Conservation (phyloP, 208 protist genomes). For the Porcisia hertigi region DNA sequence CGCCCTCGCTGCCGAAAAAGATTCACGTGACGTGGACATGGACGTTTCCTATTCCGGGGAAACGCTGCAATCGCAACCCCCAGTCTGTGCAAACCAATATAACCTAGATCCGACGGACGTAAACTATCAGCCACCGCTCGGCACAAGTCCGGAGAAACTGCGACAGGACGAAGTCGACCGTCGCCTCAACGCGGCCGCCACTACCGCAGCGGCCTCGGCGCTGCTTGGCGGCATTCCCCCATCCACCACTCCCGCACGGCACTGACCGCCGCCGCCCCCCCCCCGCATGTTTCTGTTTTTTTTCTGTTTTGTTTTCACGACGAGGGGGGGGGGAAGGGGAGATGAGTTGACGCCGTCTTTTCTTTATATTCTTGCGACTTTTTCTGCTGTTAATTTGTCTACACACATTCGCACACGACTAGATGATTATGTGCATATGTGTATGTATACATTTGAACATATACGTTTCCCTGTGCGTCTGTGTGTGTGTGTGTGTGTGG, state of each 20-base stretch:
- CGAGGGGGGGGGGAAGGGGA: background rate
- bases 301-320: background rate
- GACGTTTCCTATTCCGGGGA: slow-evolving; percentile 12
- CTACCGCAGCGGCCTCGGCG: slow-evolving; percentile 3
- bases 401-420: slow-evolving; percentile 2
- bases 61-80: slow-evolving; percentile 18
- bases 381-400: background rate
- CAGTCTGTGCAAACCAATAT: slow-evolving; percentile 16
- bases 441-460: slow-evolving; percentile 1
- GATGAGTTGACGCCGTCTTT: background rate
- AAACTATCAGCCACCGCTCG: slow-evolving; percentile 81
- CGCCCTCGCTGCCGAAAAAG: slow-evolving; percentile 10
- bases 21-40: slow-evolving; percentile 7
- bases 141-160: slow-evolving; percentile 69
- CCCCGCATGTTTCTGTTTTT: background rate
- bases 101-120: slow-evolving; percentile 40
- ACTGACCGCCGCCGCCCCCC: background rate
- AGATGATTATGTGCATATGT: background rate
- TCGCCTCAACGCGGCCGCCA: slow-evolving; percentile 20
- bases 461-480: background rate
- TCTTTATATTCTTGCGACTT: background rate
- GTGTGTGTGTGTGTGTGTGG: slow-evolving; percentile 2
- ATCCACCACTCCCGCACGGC: background rate
- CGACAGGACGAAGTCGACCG: slow-evolving; percentile 47
- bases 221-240: slow-evolving; percentile 6